Evolutionary conservation across 805 yeast species (phyloP), one percentile per base, ranked within the genome.

Genomic region (Monosporozyma unispora): DNA sequence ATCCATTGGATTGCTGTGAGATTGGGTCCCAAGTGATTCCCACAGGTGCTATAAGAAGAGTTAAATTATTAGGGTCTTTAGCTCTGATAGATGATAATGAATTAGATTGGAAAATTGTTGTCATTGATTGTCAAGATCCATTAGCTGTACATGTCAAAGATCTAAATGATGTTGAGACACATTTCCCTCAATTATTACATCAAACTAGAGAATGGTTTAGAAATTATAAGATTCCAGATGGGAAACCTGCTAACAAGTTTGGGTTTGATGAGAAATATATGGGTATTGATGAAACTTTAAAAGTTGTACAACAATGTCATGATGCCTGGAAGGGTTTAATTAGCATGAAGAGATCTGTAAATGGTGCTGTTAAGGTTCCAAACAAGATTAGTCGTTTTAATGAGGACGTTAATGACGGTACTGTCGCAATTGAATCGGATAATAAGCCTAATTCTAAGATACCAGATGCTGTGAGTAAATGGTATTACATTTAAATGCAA

Each of bases 1-100:
- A 91, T 68, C 99, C 99, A 3, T 71, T 91, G 53, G 99, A 91
- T 63, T 90, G 90, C 44, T 82, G 96, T 63, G 99, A 91, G 61
- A 87, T 91, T 51, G 95, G 96, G 19, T 72, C 77, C 42, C 56
- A 62, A 9, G 75, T 83, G 3, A 73, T 79, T 38, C 57, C 71
- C 48, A 74, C 80, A 14, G 96, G 96, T 23, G 80, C 79, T 51
- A 71, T 84, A 46, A 78, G 75, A 61, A 78, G 72, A 57, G 87
- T 79, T 43, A 83, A 85, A 67, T 76, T 85, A 6, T 71, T 86
- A 51, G 93, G 93, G 48, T 82, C 85, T 41, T 70, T 86, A 70
- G 93, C 89, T 4, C 70, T 86, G 59, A 80, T 86, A 52, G 95
- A 86, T 60, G 97, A 90, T 69, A 97, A 96, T 57, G 99, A 93